A percentile compares a stretch with the other conserved stretches of the same genome.
These are phyloP conservation scores for Marvania coccoides DNA, from an alignment of 139 green algal genomes.

Conservation along the genomic window DNA sequence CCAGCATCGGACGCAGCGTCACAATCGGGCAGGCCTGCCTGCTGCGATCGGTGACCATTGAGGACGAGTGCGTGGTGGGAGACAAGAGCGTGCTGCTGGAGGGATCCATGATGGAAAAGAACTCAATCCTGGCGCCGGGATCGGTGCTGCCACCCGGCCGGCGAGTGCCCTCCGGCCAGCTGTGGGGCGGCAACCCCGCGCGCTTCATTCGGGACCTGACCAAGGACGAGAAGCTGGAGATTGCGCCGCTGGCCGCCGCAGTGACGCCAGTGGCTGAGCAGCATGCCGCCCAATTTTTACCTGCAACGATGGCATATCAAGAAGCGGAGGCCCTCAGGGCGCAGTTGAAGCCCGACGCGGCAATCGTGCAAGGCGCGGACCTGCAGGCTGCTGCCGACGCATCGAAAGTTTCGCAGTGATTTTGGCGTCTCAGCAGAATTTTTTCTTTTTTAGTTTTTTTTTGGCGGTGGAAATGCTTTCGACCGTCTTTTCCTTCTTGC, in stretches of 20 bases:
- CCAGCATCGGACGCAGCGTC: constrained; percentile 66
- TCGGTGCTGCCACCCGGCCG: constrained; percentile 74
- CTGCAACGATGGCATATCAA: constrained; percentile 19
- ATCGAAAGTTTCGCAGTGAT: no score
- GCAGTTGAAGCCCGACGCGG: constrained; percentile 11
- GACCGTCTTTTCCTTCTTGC: no score
- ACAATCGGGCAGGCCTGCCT: constrained; percentile 70
- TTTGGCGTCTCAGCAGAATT: no score
- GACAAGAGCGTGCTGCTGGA: constrained; percentile 71
- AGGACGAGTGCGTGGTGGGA: constrained; percentile 62
- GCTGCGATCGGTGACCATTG: constrained; percentile 65
- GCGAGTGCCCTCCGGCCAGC: constrained; percentile 68
- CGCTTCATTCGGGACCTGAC: constrained; percentile 70
- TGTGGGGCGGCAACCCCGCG: constrained; percentile 81
- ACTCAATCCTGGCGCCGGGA: constrained; percentile 65
- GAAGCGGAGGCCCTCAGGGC: constrained; percentile 36
- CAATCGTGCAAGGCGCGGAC: constrained; percentile 7
- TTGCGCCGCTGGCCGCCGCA: constrained; percentile 4
- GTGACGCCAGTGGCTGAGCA: constrained; percentile 10
- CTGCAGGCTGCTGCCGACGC: no score
- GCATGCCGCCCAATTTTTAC: constrained; percentile 36
- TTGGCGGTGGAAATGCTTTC: no score
- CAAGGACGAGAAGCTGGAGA: constrained; percentile 34
- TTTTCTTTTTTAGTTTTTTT: no score
- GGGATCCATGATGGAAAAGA: constrained; percentile 65